These are phyloP conservation scores for Glebionis coronaria DNA, from an alignment of 129 eudicot species.

Conservation along the genomic window DNA sequence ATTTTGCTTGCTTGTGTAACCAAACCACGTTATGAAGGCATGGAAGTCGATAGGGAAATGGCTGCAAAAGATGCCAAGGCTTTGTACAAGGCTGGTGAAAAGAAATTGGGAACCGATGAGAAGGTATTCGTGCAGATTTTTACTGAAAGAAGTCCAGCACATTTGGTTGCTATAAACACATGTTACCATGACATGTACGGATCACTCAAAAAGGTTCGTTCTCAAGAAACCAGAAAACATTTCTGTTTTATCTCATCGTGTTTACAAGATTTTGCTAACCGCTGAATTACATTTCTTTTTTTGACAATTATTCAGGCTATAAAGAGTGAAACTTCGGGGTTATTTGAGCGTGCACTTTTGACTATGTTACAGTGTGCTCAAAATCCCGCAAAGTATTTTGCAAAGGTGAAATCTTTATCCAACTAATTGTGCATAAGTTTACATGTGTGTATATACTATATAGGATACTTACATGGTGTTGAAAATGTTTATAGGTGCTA, in stretches of 20 bases:
- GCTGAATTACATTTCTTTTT: not conserved
- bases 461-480: conserved; percentile 2
- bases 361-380: conserved; percentile 50
- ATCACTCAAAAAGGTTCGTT: conserved; percentile 61
- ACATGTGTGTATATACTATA: not conserved
- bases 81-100: conserved; percentile 60
- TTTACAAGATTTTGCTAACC: conserved; percentile 10
- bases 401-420: conserved; percentile 43
- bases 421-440: not conserved
- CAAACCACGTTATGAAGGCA: conserved; percentile 52
- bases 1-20: conserved; percentile 51
- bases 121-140: conserved; percentile 39
- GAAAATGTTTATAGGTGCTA: conserved; percentile 38
- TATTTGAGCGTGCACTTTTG: conserved; percentile 44
- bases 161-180: conserved; percentile 43
- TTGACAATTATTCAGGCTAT: conserved; percentile 40
- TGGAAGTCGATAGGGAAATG: conserved; percentile 47
- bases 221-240: not conserved
- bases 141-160: conserved; percentile 60
- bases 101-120: conserved; percentile 62
- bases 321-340: conserved; percentile 61
- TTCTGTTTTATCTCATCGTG: not conserved
- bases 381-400: conserved; percentile 54
- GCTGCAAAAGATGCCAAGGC: conserved; percentile 62
- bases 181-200: conserved; percentile 52